A percentile compares a stretch with the other conserved stretches of the same genome.
Evolutionary conservation across 164 flowering plant genomes (phyloP).

Genomic region (Magnolia changhungtana): DNA sequence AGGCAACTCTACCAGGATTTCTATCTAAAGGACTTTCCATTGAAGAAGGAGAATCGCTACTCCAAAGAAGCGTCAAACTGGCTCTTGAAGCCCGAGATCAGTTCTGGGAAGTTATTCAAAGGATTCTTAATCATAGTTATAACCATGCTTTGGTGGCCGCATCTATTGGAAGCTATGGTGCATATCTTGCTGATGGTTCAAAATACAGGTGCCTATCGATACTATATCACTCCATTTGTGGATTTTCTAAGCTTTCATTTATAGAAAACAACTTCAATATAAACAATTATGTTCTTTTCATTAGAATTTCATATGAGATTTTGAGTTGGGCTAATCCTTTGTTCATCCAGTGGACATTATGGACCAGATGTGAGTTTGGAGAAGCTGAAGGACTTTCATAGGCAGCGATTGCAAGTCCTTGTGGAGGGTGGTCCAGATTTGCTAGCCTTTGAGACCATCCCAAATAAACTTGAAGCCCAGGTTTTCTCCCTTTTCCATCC

Average conservation of each 20-base stretch:
- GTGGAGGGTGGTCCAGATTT: constrained; percentile 76
- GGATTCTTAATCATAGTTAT: constrained; percentile 25
- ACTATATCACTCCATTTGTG: background rate
- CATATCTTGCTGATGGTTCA: constrained; percentile 97
- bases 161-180: constrained; percentile 95
- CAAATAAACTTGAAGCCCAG: constrained; percentile 93
- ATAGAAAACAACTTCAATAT: background rate
- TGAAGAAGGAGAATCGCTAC: constrained; percentile 57
- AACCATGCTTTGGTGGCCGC: constrained; percentile 84
- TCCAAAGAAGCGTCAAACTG: constrained; percentile 61
- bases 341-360: constrained; percentile 60
- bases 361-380: constrained; percentile 57
- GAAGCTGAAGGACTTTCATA: constrained; percentile 83
- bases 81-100: constrained; percentile 79
- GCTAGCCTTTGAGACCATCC: constrained; percentile 93
- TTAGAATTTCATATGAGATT: constrained; percentile 6
- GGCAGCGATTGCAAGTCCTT: constrained; percentile 74
- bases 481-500: constrained; percentile 25
- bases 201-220: constrained; percentile 94
- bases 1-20: constrained; percentile 92
- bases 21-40: constrained; percentile 60
- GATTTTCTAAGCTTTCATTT: background rate
- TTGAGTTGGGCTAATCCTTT: background rate
- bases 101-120: constrained; percentile 49
- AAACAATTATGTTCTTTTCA: background rate